A percentile compares a stretch with the other conserved stretches of the same genome.
These are phyloP conservation scores for Herpetomonas samuelpessoai DNA, from an alignment of 208 protist species.

Conservation along the genomic window DNA sequence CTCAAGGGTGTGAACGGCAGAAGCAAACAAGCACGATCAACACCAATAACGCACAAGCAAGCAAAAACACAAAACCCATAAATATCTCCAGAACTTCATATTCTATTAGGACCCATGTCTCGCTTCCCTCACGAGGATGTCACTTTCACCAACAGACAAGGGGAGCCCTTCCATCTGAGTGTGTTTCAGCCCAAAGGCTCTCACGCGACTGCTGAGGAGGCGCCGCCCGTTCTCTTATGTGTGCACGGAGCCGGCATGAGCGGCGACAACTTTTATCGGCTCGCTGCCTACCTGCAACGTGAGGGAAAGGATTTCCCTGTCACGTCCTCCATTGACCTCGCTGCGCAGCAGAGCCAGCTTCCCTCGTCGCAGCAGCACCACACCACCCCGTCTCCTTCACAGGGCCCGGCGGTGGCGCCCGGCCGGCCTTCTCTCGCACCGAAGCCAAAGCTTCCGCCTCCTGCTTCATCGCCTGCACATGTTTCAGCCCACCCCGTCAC, in stretches of 20 bases:
- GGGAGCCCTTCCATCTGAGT: constrained; percentile 51
- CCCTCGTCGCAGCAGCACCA: neutral
- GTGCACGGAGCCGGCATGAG: constrained; percentile 91
- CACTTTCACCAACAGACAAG: constrained; percentile 35
- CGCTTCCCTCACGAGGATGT: constrained; percentile 18
- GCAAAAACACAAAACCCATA: too few relatives aligned
- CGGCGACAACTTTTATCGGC: constrained; percentile 58
- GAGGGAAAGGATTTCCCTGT: neutral
- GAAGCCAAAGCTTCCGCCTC: too few relatives aligned
- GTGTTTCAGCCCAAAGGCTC: constrained; percentile 26
- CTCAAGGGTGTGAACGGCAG: too few relatives aligned
- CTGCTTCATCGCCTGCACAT: neutral
- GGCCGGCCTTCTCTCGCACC: too few relatives aligned
- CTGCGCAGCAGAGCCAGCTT: too few relatives aligned
- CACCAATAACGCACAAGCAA: too few relatives aligned
- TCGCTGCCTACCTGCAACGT: constrained; percentile 39
- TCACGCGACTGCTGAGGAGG: constrained; percentile 5
- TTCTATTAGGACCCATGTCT: too few relatives aligned
- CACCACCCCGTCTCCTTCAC: neutral
- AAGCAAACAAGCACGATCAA: too few relatives aligned
- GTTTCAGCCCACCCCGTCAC: neutral
- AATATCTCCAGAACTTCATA: too few relatives aligned
- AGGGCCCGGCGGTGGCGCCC: neutral
- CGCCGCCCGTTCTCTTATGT: constrained; percentile 72
- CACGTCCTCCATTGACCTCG: neutral